These are phyloP conservation scores for Sporothrix brasiliensis DNA, from an alignment of 2,329 filamentous ascomycete genomes.

Conservation along the genomic window DNA sequence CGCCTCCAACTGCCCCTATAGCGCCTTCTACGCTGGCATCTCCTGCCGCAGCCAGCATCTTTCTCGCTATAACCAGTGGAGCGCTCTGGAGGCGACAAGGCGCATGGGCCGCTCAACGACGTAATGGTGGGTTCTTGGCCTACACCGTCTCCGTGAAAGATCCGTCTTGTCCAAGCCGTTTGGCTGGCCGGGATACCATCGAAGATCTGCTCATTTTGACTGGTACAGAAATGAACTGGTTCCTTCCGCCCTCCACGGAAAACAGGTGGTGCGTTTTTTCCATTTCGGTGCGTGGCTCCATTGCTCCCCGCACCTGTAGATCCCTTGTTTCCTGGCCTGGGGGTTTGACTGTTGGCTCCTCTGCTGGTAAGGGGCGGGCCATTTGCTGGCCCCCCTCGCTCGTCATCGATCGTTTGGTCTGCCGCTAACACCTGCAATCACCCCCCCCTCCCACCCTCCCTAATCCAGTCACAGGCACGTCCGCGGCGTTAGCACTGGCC, in stretches of 20 bases:
- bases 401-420: not conserved
- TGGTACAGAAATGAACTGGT: not conserved
- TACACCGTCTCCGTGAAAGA: not conserved
- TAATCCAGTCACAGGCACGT: not conserved
- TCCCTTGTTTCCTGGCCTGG: slow-evolving; percentile 23
- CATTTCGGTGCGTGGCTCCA: slow-evolving; percentile 20
- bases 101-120: not conserved
- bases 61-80: not conserved
- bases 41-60: slow-evolving; percentile 1
- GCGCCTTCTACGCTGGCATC: slow-evolving; percentile 13
- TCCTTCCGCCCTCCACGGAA: slow-evolving; percentile 12
- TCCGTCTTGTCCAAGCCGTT: not conserved
- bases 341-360: not conserved
- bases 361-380: not conserved
- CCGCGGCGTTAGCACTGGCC: not conserved
- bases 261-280: slow-evolving; percentile 5
- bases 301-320: slow-evolving; percentile 28
- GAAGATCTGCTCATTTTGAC: not conserved
- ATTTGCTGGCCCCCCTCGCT: slow-evolving; percentile 8
- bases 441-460: not conserved
- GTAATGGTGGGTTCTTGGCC: not conserved
- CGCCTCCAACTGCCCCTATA: slow-evolving; percentile 21
- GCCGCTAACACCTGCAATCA: not conserved
- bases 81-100: not conserved
- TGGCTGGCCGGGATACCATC: not conserved